These are phyloP conservation scores for Saturnispora diversa DNA, from an alignment of 805 yeast species.

Conservation along the genomic window DNA sequence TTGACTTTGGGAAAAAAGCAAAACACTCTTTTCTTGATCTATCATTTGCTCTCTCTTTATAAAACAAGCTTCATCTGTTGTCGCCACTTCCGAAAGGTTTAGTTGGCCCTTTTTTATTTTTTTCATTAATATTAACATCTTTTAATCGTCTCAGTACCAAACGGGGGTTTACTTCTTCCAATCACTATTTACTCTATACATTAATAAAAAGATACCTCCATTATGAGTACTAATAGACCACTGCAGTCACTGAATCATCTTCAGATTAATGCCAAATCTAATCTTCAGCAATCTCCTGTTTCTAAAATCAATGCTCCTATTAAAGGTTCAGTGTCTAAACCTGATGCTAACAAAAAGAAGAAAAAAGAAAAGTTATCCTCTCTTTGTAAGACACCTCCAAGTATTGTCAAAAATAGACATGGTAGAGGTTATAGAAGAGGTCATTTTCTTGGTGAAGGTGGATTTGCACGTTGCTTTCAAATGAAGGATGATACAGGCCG, in stretches of 20 bases:
- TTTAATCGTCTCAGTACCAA: not conserved
- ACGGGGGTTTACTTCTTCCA: not conserved
- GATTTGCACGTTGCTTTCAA: conserved; percentile 97
- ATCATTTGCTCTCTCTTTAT: conserved; percentile 7
- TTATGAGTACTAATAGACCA: conserved; percentile 32
- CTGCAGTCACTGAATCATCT: conserved; percentile 48
- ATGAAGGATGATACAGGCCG: conserved; percentile 85
- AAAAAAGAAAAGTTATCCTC: conserved; percentile 85
- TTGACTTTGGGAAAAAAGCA: conserved; percentile 8
- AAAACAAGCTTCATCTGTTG: conserved; percentile 4
- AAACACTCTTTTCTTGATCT: conserved; percentile 9
- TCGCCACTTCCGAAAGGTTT: not conserved
- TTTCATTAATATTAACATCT: not conserved
- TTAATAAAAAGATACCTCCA: not conserved
- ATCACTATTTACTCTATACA: not conserved
- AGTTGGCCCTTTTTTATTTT: not conserved
- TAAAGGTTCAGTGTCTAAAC: conserved; percentile 30
- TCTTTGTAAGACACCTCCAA: conserved; percentile 93
- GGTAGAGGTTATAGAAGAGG: conserved; percentile 92
- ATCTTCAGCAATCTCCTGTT: conserved; percentile 19
- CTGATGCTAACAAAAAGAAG: conserved; percentile 39
- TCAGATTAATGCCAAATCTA: conserved; percentile 41
- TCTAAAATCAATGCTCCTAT: conserved; percentile 34
- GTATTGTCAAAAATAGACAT: conserved; percentile 75
- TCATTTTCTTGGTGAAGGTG: conserved; percentile 91